Percentiles rank a stretch among this genome's conserved stretches.
These are phyloP conservation scores for Asclepias syriaca DNA, from an alignment of 257 asterid species.

Conservation along the genomic window DNA sequence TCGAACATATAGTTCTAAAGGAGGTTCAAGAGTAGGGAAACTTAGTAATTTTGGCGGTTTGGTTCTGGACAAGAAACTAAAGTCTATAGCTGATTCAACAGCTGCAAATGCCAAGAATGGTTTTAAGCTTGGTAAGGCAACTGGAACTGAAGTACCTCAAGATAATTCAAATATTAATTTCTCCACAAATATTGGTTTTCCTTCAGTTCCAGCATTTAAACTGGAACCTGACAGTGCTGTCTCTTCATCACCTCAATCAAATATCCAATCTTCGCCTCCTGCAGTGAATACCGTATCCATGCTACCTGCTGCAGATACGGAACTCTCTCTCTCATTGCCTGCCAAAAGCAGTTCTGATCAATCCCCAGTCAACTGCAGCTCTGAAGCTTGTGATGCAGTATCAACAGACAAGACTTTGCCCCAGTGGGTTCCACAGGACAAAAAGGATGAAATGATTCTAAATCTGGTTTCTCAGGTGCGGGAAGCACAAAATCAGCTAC, in stretches of 20 bases:
- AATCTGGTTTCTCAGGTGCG: conserved; percentile 66
- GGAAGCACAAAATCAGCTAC: conserved; percentile 79
- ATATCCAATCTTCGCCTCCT: conserved; percentile 31
- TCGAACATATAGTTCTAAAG: conserved; percentile 62
- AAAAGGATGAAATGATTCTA: conserved; percentile 77
- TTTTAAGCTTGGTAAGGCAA: conserved; percentile 37
- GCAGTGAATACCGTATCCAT: conserved; percentile 39
- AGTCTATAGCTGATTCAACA: conserved; percentile 56
- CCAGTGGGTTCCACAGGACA: conserved; percentile 57
- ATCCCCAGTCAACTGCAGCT: conserved; percentile 42
- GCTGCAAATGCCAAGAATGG: conserved; percentile 45
- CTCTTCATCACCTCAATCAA: conserved; percentile 36
- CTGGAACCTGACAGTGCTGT: conserved; percentile 27
- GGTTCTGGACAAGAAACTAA: conserved; percentile 71
- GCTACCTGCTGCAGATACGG: conserved; percentile 71
- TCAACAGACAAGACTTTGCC: conserved; percentile 37
- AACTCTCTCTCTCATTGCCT: conserved; percentile 82
- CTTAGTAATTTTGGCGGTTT: conserved; percentile 55
- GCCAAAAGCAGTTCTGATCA: conserved; percentile 46
- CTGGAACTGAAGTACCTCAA: conserved; percentile 40
- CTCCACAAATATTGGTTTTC: conserved; percentile 36
- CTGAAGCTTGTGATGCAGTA: conserved; percentile 30
- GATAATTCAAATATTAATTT: conserved; percentile 34
- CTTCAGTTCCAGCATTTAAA: conserved; percentile 50
- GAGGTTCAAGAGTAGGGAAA: conserved; percentile 48